Base-by-base conservation (phyloP, 495 filamentous ascomycete genomes). In the Lasiosphaeria hispida region DNA sequence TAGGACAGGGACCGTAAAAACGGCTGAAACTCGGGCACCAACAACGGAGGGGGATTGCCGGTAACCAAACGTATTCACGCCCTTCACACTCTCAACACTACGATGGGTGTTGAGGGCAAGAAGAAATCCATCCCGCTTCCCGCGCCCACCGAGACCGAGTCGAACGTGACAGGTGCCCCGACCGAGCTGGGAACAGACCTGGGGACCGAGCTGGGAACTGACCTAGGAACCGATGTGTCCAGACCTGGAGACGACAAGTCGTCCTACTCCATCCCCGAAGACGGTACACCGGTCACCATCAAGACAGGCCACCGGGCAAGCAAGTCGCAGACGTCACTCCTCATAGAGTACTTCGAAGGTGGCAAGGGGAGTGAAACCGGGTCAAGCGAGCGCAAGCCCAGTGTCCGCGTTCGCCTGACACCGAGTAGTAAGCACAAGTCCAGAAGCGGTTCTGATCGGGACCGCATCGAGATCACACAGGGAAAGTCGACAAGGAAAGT, bases 341-440 rank as follows among this genome's bases (percentile, higher is more conserved):
- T 99, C 68, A 99, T 99, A 68, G 94, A 99, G 73, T 97, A 97
- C 72, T 99, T 97, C 68, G 92, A 96, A 73, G 91, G 85, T 63
- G 87, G 89, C 50, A 96, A 94, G 71, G 76, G 77, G 53, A 58
- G 53, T 53, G 67, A 75, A 35, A 79, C 83, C 40, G 60, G 74
- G 40, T 68, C 76, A 48, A 62, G 77, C 77, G 53, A 80, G 73
- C 76, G 87, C 80, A 75, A 91, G 58, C 95, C 94, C 2, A 97
- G 92, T 75, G 94, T 99, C 42, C 85, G 94, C 63, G 94, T 99
- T 53, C 91, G 93, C 65, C 84, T 99, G 48, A 96, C 92, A 36
- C 94, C 95, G 34, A 94, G 76, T 56, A 74, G 77, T 48, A 76
- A 72, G 35, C 70, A 75, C 45, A 75, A 77, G 42, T 62, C 62